Base-by-base conservation (phyloP, 2,329 filamentous ascomycete species). In the Aureobasidium zeae region DNA sequence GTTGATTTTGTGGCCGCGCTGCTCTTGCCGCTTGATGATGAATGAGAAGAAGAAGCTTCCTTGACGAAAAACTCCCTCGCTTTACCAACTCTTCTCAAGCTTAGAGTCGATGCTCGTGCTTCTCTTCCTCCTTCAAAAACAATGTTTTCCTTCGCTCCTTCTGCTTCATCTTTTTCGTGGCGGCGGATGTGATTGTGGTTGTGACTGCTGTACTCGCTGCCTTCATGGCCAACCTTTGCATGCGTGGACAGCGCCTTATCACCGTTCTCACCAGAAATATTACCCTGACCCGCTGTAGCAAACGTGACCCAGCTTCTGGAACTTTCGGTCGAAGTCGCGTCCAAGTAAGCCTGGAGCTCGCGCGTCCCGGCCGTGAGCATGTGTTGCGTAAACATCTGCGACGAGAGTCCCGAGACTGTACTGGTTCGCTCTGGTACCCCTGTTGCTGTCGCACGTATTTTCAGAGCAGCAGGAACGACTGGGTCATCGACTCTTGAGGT, bases 261-360 rank as follows among this genome's bases (percentile, higher is more conserved):
- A n/a, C n/a, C n/a, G n/a, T n/a, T n/a, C n/a, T n/a, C n/a, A n/a
- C n/a, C n/a, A 12, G 39, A 24, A 4, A 28, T 17, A 11, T 32
- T 28, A 20, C 30, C 22, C 8, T 28, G n/a, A n/a, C n/a, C n/a
- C 22, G 30, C 39, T 43, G 7, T 26, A 10, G 28, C 37, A n/a
- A 25, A 13, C 9, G 37, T 41, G 15, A 31, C 21, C 37, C 31
- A 32, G 20, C 39, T 43, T 11, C 29, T 26, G 11, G 21, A 32
- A 17, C 39, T 43, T 11, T 29, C 26, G 11, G 21, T 28, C n/a
- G 39, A 34, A 12, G 39, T 5, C 16, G 22, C 22, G 3, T 43
- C 30, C 5, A 43, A 30, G 12, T 43, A 43, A 12, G 39, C 39
- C 17, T 34, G 39, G 21, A 43, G n/a, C 24, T 43, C 39, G 12